These are phyloP conservation scores for Iodosphaeria phyllophila DNA, from an alignment of 2,329 filamentous ascomycete genomes.

Conservation along the genomic window DNA sequence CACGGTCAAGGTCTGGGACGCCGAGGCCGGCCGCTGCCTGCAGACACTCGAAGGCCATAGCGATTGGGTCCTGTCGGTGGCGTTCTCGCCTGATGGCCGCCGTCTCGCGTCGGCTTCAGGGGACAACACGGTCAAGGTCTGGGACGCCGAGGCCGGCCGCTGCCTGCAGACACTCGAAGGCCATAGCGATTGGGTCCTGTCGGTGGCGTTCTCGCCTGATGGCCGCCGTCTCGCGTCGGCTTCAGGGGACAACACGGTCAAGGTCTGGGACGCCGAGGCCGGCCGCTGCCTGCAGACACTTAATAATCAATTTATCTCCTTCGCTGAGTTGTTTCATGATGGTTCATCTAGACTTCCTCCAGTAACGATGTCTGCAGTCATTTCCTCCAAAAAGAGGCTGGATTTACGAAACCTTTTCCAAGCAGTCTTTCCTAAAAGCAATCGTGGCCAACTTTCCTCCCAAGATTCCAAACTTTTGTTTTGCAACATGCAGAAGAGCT, in stretches of 20 bases:
- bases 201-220: slow-evolving; percentile 1
- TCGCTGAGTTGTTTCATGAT: too few species aligned
- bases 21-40: background rate
- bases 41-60: background rate
- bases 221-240: background rate
- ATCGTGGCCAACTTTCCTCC: too few species aligned
- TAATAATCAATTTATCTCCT: too few species aligned
- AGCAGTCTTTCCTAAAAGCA: too few species aligned
- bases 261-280: slow-evolving; percentile 1
- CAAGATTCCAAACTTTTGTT: too few species aligned
- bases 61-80: background rate
- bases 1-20: slow-evolving; percentile 1
- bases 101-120: background rate
- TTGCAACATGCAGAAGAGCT: too few species aligned
- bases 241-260: slow-evolving; percentile 1
- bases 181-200: background rate
- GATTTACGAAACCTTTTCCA: too few species aligned
- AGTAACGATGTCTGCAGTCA: too few species aligned
- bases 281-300: background rate
- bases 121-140: background rate
- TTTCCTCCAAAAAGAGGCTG: too few species aligned
- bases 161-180: background rate
- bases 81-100: slow-evolving; percentile 1
- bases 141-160: background rate
- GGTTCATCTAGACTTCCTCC: too few species aligned